Percentiles rank a stretch among this genome's conserved stretches.
Conservation (phyloP, 1,139 yeast genomes). For the Meyerozyma elateridarum region DNA sequence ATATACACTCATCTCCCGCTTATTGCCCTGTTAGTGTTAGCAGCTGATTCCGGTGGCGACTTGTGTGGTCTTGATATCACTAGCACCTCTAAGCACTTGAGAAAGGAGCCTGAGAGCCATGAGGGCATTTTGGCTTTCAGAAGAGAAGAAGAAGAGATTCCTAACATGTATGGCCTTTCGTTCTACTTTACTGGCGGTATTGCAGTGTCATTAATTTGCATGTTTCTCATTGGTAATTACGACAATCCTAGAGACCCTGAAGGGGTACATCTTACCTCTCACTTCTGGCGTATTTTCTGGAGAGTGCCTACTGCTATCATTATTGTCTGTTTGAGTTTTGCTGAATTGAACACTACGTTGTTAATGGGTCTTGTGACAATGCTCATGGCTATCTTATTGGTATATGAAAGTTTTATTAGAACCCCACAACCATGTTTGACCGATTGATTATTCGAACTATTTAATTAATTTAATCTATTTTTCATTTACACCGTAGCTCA, state of each 20-base stretch:
- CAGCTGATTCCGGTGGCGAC: conserved; percentile 64
- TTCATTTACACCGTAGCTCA: neutral
- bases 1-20: conserved; percentile 50
- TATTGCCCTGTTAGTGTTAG: conserved; percentile 46
- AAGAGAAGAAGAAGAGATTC: conserved; percentile 22
- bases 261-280: conserved; percentile 24
- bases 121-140: conserved; percentile 8
- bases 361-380: conserved; percentile 41
- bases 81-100: conserved; percentile 8
- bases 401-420: conserved; percentile 31
- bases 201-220: conserved; percentile 32
- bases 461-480: neutral
- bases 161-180: conserved; percentile 32
- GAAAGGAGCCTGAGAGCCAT: conserved; percentile 6
- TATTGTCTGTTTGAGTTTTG: conserved; percentile 42
- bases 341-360: conserved; percentile 37
- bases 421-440: conserved; percentile 21
- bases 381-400: conserved; percentile 26
- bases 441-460: neutral
- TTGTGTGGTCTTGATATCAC: conserved; percentile 23
- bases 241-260: conserved; percentile 37
- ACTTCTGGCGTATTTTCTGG: conserved; percentile 36
- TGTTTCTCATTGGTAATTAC: conserved; percentile 33
- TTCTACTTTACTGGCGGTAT: conserved; percentile 50
- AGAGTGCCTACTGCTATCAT: conserved; percentile 36